Base-by-base conservation (phyloP, 1,284 basidiomycete species). In the Fomitiporia mediterranea region DNA sequence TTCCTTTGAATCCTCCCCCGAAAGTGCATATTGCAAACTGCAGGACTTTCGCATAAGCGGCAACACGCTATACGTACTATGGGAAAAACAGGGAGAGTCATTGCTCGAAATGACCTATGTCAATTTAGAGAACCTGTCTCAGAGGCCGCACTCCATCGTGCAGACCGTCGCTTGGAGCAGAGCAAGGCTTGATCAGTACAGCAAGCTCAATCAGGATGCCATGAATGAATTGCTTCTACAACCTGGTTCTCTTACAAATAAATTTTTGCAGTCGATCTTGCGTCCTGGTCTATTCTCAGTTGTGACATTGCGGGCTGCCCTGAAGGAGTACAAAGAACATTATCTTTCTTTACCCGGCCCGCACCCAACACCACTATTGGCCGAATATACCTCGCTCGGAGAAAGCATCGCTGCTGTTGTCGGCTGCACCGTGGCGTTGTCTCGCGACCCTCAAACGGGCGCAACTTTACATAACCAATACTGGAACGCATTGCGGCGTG, bases 241-340 rank as follows among this genome's bases (percentile, higher is more conserved):
- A 38, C 78, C 80, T 46, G 87, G 79, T n/a, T 89, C 90, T 0
- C 72, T 92, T 72, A 73, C 86, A 0, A 83, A 86, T 57, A 86
- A 85, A 57, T 94, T 94, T 69, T 78, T 94, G 65, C 77, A 84
- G 53, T 90, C 88, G 47, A 79, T 96, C 59, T 83, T 94, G 75
- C 79, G 85, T 40, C 94, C 94, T 0, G 91, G 91, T 19, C 79
- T 91, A 52, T 97, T 96, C 71, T 94, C 94, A 3, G 75, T 81
- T 1, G 71, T 88, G 35, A 91, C 91, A 5, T 79, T 97, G 37
- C 81, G 81, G 51, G 85, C 82, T 6, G 92, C 91, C 13, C 78
- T 96, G 54, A 82, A 86, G 50, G 86, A 90, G 62, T 97, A 97
- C 69, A 83, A 83, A 40, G 79, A 85, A 46, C 76, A 82, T 3